Base-by-base conservation (phyloP, 78 protist species). In the Acrasis kona region DNA sequence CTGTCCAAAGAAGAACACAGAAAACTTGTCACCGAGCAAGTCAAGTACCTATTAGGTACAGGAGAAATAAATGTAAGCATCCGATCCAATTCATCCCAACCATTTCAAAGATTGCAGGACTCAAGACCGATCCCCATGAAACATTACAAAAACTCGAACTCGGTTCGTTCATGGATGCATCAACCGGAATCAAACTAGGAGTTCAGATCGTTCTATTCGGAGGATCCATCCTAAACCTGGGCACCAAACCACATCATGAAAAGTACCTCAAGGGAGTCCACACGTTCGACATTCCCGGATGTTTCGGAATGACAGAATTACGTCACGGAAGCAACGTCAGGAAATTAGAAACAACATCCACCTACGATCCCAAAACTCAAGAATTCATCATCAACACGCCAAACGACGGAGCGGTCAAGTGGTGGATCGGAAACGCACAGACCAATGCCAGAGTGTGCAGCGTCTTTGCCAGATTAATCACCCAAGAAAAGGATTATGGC, bases 251-350 rank as follows among this genome's bases (percentile, higher is more conserved):
- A 12, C 76, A 78, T 6, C 82, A 78, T 32, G 19, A 9, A 6
- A 50, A 80, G 27, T 84, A 66, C 37, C 37, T 84, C 41, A 70
- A 72, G n/a, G 38, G 29, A 31, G 38, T 65, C 27, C 83, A 75
- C 19, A n/a, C 19, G 1, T 1, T 79, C 9, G 38, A 71, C 3
- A 70, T 78, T 5, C 76, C 80, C 3, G 92, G 92, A 28, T 86
- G 92, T 12, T 88, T 83, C 38, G 88, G 87, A 5, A 69, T 88
- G 82, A 88, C 89, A 2, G 92, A 84, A 41, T n/a, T 12, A 3
- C 35, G 32, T 35, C 36, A 37, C 10, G 75, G 80, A 36, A 74
- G 61, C 74, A 28, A 29, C 12, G 71, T 31, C 5, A 7, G 41
- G 9, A 61, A 31, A 10, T 64, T 80, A 10, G 84, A 80, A 9